Base-by-base conservation (phyloP, 2,329 filamentous ascomycete species). In the Epicoccum sorghinum region DNA sequence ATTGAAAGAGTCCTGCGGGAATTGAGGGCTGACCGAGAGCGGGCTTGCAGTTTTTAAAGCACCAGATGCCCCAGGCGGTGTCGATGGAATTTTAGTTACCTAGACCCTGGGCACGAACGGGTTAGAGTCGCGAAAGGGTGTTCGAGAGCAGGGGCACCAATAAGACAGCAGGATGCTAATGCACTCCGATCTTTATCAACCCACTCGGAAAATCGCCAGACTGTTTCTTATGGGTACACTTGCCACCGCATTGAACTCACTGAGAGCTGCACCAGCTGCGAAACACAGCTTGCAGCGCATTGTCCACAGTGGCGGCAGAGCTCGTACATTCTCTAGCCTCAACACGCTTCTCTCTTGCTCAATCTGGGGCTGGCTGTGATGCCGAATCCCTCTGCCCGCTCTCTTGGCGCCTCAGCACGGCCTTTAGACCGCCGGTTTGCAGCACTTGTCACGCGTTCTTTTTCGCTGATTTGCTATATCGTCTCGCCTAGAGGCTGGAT, bases 351-450 rank as follows among this genome's bases (percentile, higher is more conserved):
- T 55, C 55, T 50, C 48, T 37, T 29, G 49, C 8, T 18, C 18
- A 18, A 52, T 50, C 58, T 56, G 59, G 59, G 59, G 51, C 53
- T 52, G 53, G 58, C 41, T 54, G 56, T 60, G 58, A 55, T 62
- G 60, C 60, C 60, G 58, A 62, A 57, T 52, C 44, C 59, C 54
- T 57, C 54, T 57, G 57, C 49, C 60, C 58, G 50, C 45, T 47
- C 40, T 23, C 64, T 68, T 66, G 62, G 65, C 65, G 53, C 48
- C 49, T 58, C 42, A 47, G 51, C 56, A 59, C 51, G 60, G 56
- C 55, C 42, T 27, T 35, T 51, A 70, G 68, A 71, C 69, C 69
- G 69, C 69, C 61, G 65, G 58, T 67, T 64, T 59, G 62, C 45
- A 52, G 52, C 62, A 58, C 58, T 50, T 30, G 55, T 58, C 57